Base-by-base conservation (phyloP, 495 filamentous ascomycete species). In the Neurospora sp. region DNA sequence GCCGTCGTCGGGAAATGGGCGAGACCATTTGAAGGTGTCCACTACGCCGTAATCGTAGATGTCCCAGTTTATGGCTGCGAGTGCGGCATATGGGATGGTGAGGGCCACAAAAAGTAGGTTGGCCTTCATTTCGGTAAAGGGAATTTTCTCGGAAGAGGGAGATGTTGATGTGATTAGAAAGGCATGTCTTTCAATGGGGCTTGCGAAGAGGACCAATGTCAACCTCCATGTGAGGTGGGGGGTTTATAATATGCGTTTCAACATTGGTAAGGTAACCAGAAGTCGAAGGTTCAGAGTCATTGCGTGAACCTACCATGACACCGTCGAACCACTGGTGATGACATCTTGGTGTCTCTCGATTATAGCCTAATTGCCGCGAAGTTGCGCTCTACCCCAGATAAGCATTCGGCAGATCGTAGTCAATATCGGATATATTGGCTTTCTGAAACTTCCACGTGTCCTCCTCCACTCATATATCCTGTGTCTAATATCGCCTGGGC, bases 1-100 rank as follows among this genome's bases (percentile, higher is more conserved):
- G 42, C 77, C 79, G 69, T 81, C 78, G 62, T 79, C 79, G 54
- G 79, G 78, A 71, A 82, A 82, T 6, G 81, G 76, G 27, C 75
- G 74, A 14, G 75, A 75, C 79, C 81, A 82, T 23, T 75, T 72
- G 75, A 80, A 82, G 46, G 71, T 72, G 2, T 79, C 74, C 16
- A 81, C 79, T 4, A 81, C 77, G 71, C 79, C 79, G 54, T 80
- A 54, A 23, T 80, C 78, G 71, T 71, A 77, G 1, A 81, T 38
- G 54, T 82, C 80, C 80, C 80, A 82, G 75, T 82, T 81, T 27
- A 77, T 77, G 66, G 12, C 72, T n/a, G 54, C 69, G 39, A 70
- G 37, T 7, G 16, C 31, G 18, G 39, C 31, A 37, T 12, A 12
- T n/a, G 44, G 40, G 18, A 37, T 31, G 37, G 62, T 4, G 39